These are phyloP conservation scores for Pseudocercospora macadamiae DNA, from an alignment of 2,329 filamentous ascomycete species.

Conservation along the genomic window DNA sequence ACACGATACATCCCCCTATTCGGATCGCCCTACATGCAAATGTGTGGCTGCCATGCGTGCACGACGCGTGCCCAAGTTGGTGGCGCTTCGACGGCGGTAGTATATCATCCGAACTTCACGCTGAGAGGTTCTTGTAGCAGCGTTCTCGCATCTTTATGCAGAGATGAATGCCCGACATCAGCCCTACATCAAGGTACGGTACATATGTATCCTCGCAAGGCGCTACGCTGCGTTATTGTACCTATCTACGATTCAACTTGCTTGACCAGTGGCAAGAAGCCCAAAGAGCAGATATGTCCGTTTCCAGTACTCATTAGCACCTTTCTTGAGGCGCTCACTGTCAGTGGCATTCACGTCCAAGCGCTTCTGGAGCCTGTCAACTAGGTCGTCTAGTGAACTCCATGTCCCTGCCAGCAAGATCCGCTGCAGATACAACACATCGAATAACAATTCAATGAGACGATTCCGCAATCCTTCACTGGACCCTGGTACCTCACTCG, in stretches of 20 bases:
- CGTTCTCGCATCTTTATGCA: not conserved
- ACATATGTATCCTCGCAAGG: not conserved
- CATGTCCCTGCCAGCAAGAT: constrained; percentile 16
- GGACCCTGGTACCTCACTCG: not conserved
- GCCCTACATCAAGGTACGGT: not conserved
- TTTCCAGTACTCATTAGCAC: constrained; percentile 78
- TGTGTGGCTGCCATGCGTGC: not conserved
- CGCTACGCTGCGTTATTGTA: not conserved
- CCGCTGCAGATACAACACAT: constrained; percentile 46
- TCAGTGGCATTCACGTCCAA: constrained; percentile 55
- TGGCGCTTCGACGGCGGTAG: not conserved
- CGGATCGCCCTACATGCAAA: not conserved
- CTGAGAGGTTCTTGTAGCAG: not conserved
- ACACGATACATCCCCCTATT: not conserved
- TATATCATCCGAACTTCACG: not conserved
- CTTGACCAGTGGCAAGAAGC: constrained; percentile 56
- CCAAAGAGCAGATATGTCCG: constrained; percentile 81
- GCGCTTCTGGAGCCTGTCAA: constrained; percentile 48
- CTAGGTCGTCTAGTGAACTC: constrained; percentile 13
- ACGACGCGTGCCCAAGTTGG: not conserved
- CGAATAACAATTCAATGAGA: constrained; percentile 47
- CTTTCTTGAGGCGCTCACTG: constrained; percentile 61
- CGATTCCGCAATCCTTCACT: not conserved
- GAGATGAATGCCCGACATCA: not conserved
- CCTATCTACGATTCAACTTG: constrained; percentile 10